Evolutionary conservation across 805 yeast species (phyloP).

Genomic region (Kuraishia floccosa): DNA sequence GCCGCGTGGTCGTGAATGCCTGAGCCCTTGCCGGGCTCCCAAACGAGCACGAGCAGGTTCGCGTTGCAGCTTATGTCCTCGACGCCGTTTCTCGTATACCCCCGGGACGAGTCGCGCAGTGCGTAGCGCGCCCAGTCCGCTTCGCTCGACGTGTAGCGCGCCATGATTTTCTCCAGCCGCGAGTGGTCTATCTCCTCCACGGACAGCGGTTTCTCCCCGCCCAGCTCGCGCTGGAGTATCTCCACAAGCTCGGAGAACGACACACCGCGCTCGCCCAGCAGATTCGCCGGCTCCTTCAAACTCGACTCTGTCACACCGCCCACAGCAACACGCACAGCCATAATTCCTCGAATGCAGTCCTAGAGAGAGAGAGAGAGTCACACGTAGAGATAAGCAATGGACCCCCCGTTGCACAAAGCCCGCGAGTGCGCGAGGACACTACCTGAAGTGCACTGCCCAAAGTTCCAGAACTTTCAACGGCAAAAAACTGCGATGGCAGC

Average conservation of each 20-base stretch:
- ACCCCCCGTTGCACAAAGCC: too few species aligned
- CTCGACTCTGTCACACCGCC: too few species aligned
- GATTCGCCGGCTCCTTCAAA: too few species aligned
- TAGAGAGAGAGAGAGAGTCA: too few species aligned
- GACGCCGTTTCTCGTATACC: constrained; percentile 64
- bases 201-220: background rate
- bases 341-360: too few species aligned
- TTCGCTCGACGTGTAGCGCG: constrained; percentile 31
- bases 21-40: constrained; percentile 58
- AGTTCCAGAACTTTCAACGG: too few species aligned
- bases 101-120: constrained; percentile 33
- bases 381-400: too few species aligned
- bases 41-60: constrained; percentile 52
- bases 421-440: too few species aligned
- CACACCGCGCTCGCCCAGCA: too few species aligned
- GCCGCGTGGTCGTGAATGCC: constrained; percentile 67
- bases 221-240: background rate
- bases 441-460: too few species aligned
- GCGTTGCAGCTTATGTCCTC: constrained; percentile 63
- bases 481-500: too few species aligned
- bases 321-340: too few species aligned
- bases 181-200: constrained; percentile 40
- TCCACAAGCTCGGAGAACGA: background rate
- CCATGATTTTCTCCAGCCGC: constrained; percentile 32
- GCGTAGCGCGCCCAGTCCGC: constrained; percentile 53